These are phyloP conservation scores for Micractinium sp. DNA, from an alignment of 139 green algal species.

Conservation along the genomic window DNA sequence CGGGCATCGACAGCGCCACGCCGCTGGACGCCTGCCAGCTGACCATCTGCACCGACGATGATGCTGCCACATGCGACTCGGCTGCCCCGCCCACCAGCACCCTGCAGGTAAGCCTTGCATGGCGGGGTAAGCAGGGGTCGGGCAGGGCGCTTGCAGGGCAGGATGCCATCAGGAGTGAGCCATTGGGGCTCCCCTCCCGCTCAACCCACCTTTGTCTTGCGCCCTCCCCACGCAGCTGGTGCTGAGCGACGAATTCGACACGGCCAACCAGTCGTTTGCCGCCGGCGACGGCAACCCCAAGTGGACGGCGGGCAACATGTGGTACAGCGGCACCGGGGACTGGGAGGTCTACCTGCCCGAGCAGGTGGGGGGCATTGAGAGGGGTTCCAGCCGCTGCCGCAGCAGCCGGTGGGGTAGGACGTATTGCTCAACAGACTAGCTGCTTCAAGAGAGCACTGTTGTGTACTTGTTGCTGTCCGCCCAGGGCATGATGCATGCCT, in stretches of 20 bases:
- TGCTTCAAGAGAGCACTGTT: no score
- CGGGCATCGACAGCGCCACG: conserved; percentile 43
- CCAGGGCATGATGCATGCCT: no score
- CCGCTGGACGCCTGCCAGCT: conserved; percentile 28
- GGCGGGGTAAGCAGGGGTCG: neutral
- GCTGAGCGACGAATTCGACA: conserved; percentile 63
- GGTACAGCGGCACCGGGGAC: conserved; percentile 29
- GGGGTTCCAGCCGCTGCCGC: no score
- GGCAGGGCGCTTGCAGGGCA: neutral
- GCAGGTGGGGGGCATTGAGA: neutral
- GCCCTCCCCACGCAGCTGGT: conserved; percentile 46
- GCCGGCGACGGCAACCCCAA: conserved; percentile 30
- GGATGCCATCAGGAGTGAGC: no score
- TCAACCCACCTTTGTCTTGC: neutral
- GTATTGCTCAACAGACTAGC: no score
- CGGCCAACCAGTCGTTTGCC: conserved; percentile 32
- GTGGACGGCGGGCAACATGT: conserved; percentile 46
- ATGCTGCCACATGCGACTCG: neutral
- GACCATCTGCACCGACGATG: conserved; percentile 27
- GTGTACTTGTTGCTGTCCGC: no score
- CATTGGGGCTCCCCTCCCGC: neutral
- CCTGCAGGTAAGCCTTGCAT: neutral
- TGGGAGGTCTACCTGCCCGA: neutral
- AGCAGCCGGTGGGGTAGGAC: no score
- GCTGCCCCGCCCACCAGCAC: neutral